A percentile compares a stretch with the other conserved stretches of the same genome.
phyloP scores from a whole-genome alignment of 2,329 filamentous ascomycete species.

The Geosmithia morbida region DNA sequence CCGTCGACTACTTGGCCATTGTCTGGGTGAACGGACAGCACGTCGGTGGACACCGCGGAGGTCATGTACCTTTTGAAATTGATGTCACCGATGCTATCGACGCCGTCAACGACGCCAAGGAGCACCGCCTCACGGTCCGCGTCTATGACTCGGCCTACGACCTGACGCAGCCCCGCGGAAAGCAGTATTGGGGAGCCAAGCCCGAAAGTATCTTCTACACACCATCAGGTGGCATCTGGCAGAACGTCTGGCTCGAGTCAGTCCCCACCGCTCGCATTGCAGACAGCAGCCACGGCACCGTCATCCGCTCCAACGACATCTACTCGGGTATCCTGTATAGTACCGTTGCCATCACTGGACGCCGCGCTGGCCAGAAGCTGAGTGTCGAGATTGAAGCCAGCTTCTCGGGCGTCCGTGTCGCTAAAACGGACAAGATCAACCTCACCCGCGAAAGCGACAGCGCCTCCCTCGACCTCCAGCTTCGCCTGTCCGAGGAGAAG shows the following conservation, averaged over 20 bases:
- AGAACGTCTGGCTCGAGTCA: constrained; percentile 40
- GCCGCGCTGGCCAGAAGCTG: constrained; percentile 28
- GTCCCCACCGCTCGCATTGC: constrained; percentile 37
- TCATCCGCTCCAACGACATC: constrained; percentile 40
- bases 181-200: constrained; percentile 50
- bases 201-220: constrained; percentile 48
- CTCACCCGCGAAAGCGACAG: constrained; percentile 34
- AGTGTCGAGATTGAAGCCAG: constrained; percentile 38
- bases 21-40: constrained; percentile 39
- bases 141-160: constrained; percentile 52
- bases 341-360: constrained; percentile 31
- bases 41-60: constrained; percentile 40
- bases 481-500: constrained; percentile 30
- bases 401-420: constrained; percentile 31
- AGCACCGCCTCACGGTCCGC: constrained; percentile 34
- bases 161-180: constrained; percentile 49
- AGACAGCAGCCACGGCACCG: constrained; percentile 41
- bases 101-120: constrained; percentile 7
- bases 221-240: constrained; percentile 43
- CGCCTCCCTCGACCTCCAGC: constrained; percentile 27
- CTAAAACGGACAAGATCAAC: constrained; percentile 22
- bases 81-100: constrained; percentile 37
- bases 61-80: constrained; percentile 43
- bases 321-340: constrained; percentile 33
- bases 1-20: constrained; percentile 45